phyloP scores from a whole-genome alignment of 768 basidiomycete genomes.

The Melanogaster broomeanus region DNA sequence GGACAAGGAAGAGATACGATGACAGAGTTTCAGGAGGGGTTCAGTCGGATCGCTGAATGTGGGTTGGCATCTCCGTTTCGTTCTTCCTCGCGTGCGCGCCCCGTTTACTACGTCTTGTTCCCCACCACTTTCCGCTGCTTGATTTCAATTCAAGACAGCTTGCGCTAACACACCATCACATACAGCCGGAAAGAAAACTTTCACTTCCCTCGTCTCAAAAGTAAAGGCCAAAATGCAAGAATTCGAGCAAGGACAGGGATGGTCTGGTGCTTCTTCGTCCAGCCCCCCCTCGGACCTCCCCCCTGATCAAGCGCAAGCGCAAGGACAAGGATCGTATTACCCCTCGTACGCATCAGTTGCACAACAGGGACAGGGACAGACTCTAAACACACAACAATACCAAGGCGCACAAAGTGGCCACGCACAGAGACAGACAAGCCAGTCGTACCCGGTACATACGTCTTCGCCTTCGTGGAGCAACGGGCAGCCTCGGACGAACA shows the following conservation, averaged over 20 bases:
- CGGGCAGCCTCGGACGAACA: conserved; percentile 12
- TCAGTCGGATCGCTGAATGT: conserved; percentile 81
- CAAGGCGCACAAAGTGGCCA: background rate
- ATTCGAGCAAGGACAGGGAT: conserved; percentile 52
- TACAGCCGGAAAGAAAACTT: conserved; percentile 76
- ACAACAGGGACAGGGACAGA: conserved; percentile 4
- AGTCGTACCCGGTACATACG: background rate
- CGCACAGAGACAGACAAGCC: conserved; percentile 4
- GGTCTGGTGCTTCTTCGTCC: too few relatives aligned
- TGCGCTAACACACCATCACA: too few relatives aligned
- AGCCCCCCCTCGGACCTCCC: conserved; percentile 9
- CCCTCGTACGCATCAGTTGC: background rate
- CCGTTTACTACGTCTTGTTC: background rate
- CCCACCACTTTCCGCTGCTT: background rate
- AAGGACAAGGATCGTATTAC: background rate
- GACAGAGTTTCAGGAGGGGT: conserved; percentile 71
- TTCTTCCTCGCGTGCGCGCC: background rate
- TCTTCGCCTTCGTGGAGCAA: conserved; percentile 8
- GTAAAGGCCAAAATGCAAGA: conserved; percentile 86
- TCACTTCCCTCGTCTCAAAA: conserved; percentile 69
- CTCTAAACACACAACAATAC: conserved; percentile 5
- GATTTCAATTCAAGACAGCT: too few relatives aligned
- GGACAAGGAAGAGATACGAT: conserved; percentile 48
- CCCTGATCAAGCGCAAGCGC: background rate
- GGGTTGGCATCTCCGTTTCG: conserved; percentile 26